phyloP scores from a whole-genome alignment of 495 filamentous ascomycete species.

The Podospora appendiculata region DNA sequence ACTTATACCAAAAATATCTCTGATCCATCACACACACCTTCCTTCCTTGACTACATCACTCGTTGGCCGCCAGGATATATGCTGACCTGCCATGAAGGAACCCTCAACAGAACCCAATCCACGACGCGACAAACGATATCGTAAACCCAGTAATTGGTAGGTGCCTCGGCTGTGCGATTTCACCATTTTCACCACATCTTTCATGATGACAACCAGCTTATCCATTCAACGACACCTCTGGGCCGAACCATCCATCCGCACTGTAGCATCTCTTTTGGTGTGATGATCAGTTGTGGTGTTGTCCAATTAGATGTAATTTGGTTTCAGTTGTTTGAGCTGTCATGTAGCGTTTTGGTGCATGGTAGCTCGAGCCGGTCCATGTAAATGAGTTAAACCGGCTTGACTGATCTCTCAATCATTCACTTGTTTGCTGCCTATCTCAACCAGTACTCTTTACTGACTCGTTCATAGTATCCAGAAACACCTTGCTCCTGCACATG shows the following conservation, averaged over 20 bases:
- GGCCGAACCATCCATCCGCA: conserved; percentile 72
- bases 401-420: conserved; percentile 23
- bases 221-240: conserved; percentile 93
- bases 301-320: conserved; percentile 36
- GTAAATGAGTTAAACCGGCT: conserved; percentile 47
- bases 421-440: background rate
- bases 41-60: conserved; percentile 1
- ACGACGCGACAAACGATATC: background rate
- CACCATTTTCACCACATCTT: background rate
- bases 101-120: background rate
- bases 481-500: background rate
- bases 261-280: conserved; percentile 52
- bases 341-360: conserved; percentile 36
- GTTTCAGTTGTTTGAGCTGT: conserved; percentile 33
- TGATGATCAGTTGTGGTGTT: conserved; percentile 92
- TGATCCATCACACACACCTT: conserved; percentile 20
- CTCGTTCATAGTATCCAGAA: background rate
- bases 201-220: conserved; percentile 95
- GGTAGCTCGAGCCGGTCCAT: conserved; percentile 30
- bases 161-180: no score
- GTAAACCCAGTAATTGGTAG: no score
- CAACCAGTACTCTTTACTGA: background rate
- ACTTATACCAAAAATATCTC: conserved; percentile 66
- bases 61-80: conserved; percentile 3
- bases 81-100: conserved; percentile 6